Base-by-base conservation (phyloP, 768 basidiomycete species). In the Podaxis sp. region DNA sequence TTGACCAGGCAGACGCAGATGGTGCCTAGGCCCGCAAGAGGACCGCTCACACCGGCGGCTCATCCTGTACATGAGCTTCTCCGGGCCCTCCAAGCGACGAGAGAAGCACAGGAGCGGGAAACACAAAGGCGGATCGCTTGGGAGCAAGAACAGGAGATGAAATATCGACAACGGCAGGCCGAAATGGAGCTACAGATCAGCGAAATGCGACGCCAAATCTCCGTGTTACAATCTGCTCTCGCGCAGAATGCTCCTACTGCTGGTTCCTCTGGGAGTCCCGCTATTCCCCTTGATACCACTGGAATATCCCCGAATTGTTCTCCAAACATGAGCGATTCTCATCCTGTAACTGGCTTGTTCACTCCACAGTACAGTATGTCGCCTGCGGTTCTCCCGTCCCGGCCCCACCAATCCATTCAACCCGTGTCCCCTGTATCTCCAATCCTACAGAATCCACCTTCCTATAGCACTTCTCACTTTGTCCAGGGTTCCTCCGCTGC, bases 121-220 rank as follows among this genome's bases (percentile, higher is more conserved):
- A 75, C 78, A 42, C 82, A 77, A 65, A 80, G 90, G 19, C 78
- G 89, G 53, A 59, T 80, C 7, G 82, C 77, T 40, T 92, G 90
- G 89, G 90, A 92, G 68, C 78, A 82, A 66, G 86, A 87, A 62
- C 86, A 89, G 64, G 90, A 90, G 74, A 19, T 51, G 26, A 52
- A 61, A 24, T 52, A 28, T 40, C 52, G 52, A 26, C 52, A 57
- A 36, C 52, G 44, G 26, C 64, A 65, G 40, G 51, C 24, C 17
- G 64, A 61, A 53, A 54, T 52, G 52, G 60, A 65, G 38, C 60
- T 48, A 36, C 55, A 65, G 26, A 62, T 65, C 30, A 46, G 30
- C 56, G 67, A 66, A 59, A 66, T 69, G 65, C 67, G 63, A 36
- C 64, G 65, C 24, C 66, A 69, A 46, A 67, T 70, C 28, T 51